Evolutionary conservation across 495 filamentous ascomycete species (phyloP), one percentile per base, ranked within the genome.

Genomic region (Lasiosphaeris hirsuta): DNA sequence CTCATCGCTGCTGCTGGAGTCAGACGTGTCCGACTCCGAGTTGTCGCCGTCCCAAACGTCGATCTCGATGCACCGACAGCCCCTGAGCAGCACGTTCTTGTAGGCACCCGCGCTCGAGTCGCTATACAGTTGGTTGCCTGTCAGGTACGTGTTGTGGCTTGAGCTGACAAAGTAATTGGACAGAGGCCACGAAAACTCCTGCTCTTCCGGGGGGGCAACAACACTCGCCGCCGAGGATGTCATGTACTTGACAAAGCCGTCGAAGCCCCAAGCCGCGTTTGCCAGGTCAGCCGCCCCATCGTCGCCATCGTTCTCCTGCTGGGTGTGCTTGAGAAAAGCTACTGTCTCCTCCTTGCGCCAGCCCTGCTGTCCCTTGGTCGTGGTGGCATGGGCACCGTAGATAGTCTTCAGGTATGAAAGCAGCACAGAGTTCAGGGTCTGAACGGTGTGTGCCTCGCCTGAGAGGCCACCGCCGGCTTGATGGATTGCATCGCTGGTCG

Each of bases 91-190:
- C 65, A 94, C 92, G 65, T 87, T 87, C 60, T 82, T 89, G 74
- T 96, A 97, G 15, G 88, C 86, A 49, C 88, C 88, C 1, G 86
- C 85, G 56, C 87, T 91, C 35, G 89, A 85, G 56, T 88, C 83
- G 59, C 90, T 91, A 56, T 85, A 94, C 9, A 97, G 79, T 72
- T 97, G 93, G 67, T 97, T 93, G 0, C 93, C 93, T 0, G 88
- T 90, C 58, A 97, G 78, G 64, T 97, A 97, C 0, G 93, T 97
- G 69, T 97, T 97, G 71, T 97, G 93, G 66, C 90, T 96, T 19
- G 88, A 92, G 50, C 86, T 92, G 59, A 97, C 86, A 66, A 87
- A 97, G 75, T 96, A 97, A 63, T 87, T 89, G 39, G 87, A 87
- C 37, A 97, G 76, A 3, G 91, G 90, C 45, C 81, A 84, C 7